Percentiles rank a stretch among this genome's conserved stretches.
Conservation (phyloP, 306 rosid genomes). For the Chamaecrista fasciculata region DNA sequence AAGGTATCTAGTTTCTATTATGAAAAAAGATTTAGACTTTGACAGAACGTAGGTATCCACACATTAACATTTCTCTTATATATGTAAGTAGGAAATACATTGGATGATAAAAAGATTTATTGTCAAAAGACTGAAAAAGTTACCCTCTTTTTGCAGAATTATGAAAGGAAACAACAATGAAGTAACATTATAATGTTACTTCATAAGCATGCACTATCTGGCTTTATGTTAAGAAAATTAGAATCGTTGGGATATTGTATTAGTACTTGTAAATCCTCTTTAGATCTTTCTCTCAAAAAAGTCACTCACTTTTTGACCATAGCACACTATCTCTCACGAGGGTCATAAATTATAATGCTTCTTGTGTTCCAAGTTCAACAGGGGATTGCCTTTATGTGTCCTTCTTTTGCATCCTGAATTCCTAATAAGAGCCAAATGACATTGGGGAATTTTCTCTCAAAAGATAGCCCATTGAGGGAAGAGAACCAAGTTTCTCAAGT, state of each 20-base stretch:
- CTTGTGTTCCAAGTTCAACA: background rate
- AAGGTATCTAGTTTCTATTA: constrained; percentile 44
- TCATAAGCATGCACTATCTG: no score
- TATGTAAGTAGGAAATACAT: constrained; percentile 7
- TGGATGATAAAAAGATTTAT: background rate
- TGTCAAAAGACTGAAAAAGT: background rate
- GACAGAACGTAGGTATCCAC: background rate
- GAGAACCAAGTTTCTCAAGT: no score
- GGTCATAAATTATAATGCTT: background rate
- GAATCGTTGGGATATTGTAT: background rate
- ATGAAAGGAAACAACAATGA: background rate
- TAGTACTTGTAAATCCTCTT: background rate
- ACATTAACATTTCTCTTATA: background rate
- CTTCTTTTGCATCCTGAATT: background rate
- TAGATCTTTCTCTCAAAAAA: background rate
- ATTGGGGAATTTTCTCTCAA: no score
- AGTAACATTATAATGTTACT: background rate
- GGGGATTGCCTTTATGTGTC: background rate
- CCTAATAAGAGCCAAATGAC: no score
- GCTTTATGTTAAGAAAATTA: background rate
- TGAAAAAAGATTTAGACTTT: background rate
- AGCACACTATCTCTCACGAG: background rate
- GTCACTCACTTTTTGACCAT: background rate
- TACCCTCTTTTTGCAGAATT: background rate
- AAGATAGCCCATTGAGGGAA: no score